Evolutionary conservation across 331 rosid genomes (phyloP).

Genomic region (Pyrus hybrid): DNA sequence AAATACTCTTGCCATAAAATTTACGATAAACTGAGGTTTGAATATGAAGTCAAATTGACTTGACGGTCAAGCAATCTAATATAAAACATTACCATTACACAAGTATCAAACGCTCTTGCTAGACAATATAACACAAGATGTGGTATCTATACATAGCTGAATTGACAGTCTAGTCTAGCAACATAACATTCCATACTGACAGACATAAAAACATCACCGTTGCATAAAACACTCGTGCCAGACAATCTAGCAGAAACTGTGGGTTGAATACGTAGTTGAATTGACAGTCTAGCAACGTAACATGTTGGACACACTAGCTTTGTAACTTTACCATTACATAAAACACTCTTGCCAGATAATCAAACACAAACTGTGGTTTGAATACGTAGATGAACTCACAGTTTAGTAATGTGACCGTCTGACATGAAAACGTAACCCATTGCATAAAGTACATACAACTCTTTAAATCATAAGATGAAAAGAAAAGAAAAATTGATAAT

Average conservation of each 20-base stretch:
- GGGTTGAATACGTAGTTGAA: neutral
- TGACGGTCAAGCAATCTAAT: neutral
- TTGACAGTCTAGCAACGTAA: neutral
- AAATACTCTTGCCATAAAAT: neutral
- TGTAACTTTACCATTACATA: no score
- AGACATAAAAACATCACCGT: neutral
- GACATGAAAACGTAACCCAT: neutral
- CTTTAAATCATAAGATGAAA: neutral
- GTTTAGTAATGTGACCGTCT: neutral
- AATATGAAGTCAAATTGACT: neutral
- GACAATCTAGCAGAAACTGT: neutral
- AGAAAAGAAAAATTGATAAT: neutral
- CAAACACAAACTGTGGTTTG: neutral
- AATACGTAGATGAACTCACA: neutral
- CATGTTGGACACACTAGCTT: no score
- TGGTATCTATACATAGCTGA: neutral
- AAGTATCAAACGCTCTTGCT: neutral
- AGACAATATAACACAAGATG: neutral
- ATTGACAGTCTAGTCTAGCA: neutral
- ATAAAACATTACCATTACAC: neutral
- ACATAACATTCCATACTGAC: neutral
- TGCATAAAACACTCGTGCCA: neutral
- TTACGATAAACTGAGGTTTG: neutral
- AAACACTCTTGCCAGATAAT: neutral
- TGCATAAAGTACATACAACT: neutral